A percentile compares a stretch with the other conserved stretches of the same genome.
Conservation (phyloP, 495 filamentous ascomycete species). For the Hypoxylon trugodes region DNA sequence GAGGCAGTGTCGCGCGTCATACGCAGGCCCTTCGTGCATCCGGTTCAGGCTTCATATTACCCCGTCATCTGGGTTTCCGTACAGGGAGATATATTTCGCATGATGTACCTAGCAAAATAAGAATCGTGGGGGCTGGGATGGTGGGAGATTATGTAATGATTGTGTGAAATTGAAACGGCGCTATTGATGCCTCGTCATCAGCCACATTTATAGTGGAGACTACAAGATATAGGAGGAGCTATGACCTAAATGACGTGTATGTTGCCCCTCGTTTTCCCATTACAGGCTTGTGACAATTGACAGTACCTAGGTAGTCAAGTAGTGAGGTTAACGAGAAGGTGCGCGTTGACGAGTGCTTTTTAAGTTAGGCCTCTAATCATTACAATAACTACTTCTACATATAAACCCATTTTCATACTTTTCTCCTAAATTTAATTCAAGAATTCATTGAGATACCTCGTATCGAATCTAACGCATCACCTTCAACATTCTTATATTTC, state of each 20-base stretch:
- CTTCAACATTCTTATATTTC: background rate
- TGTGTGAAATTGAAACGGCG: too few species aligned
- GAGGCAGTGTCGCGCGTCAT: too few species aligned
- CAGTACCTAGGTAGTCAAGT: constrained; percentile 18
- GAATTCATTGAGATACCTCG: background rate
- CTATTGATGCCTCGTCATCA: too few species aligned
- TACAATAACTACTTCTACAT: constrained; percentile 8
- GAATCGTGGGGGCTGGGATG: too few species aligned
- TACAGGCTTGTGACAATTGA: constrained; percentile 25
- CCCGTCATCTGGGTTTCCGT: too few species aligned
- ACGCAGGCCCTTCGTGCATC: too few species aligned
- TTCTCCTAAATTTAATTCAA: background rate
- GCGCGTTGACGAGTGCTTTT: constrained; percentile 27
- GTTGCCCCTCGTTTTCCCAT: constrained; percentile 31
- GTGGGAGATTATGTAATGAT: too few species aligned
- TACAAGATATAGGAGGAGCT: constrained; percentile 2
- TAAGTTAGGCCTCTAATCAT: background rate
- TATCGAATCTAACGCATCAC: background rate
- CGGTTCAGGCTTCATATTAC: too few species aligned
- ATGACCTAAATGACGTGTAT: constrained; percentile 33
- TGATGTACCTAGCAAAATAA: too few species aligned
- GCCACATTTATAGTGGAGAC: too few species aligned
- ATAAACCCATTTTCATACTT: background rate
- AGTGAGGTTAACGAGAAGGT: constrained; percentile 15
- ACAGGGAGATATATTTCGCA: too few species aligned